These are phyloP conservation scores for Pseudogymnoascus sp. DNA, from an alignment of 2,329 filamentous ascomycete genomes.

Conservation along the genomic window DNA sequence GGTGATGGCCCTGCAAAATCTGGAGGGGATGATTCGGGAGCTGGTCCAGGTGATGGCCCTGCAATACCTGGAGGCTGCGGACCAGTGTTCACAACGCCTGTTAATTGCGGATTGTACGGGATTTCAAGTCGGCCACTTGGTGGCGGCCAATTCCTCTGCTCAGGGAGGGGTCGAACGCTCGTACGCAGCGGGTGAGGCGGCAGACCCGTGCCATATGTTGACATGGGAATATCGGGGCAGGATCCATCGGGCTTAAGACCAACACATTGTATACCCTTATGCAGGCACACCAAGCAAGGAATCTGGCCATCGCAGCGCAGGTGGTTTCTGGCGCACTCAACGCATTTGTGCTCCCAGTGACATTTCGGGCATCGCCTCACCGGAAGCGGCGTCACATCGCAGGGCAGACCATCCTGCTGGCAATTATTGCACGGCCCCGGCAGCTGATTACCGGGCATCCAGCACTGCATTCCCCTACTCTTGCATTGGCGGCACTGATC, in stretches of 20 bases:
- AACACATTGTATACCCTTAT: background rate
- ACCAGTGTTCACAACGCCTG: background rate
- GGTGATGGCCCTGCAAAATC: background rate
- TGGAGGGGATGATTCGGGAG: background rate
- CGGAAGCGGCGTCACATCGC: background rate
- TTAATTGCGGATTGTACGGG: background rate
- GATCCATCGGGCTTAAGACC: background rate
- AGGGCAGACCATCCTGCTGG: background rate
- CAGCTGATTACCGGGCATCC: background rate
- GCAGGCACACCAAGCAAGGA: background rate
- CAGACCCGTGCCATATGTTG: background rate
- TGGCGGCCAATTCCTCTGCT: background rate
- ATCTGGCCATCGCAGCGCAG: background rate
- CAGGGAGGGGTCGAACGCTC: background rate
- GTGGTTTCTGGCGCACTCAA: background rate
- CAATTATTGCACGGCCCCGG: background rate
- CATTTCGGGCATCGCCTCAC: background rate
- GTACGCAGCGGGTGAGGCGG: background rate
- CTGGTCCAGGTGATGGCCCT: background rate
- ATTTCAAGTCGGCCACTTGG: background rate
- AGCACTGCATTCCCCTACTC: background rate
- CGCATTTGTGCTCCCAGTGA: background rate
- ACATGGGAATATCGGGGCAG: background rate
- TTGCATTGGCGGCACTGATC: background rate
- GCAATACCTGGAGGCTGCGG: background rate